Conservation (phyloP, 2,329 filamentous ascomycete genomes). For the Echinosphaeria canescens region DNA sequence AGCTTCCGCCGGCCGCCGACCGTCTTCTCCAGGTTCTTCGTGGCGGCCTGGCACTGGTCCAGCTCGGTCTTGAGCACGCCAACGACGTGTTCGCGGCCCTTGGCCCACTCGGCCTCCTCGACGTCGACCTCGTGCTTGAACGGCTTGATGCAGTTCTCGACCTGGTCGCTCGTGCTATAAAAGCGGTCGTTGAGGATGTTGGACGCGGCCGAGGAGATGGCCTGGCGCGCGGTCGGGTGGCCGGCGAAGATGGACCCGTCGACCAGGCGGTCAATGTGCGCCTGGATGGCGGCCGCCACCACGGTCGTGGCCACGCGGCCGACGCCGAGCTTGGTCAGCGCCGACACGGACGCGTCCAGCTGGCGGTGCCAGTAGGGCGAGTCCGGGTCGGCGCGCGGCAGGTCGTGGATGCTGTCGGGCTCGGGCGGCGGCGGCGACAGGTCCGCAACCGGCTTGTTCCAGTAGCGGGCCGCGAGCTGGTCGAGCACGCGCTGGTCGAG, state of each 20-base stretch:
- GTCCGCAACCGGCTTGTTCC: conserved; percentile 89
- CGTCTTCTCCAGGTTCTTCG: conserved; percentile 51
- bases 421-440: conserved; percentile 39
- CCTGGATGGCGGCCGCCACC: conserved; percentile 70
- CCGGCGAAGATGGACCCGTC: conserved; percentile 64
- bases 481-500: conserved; percentile 91
- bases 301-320: conserved; percentile 83
- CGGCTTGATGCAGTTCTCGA: conserved; percentile 97
- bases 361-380: conserved; percentile 87
- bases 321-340: conserved; percentile 84
- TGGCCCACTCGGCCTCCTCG: conserved; percentile 71
- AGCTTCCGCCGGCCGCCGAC: conserved; percentile 73
- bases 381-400: conserved; percentile 70
- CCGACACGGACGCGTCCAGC: conserved; percentile 76
- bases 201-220: conserved; percentile 80
- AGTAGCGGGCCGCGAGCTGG: conserved; percentile 79
- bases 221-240: conserved; percentile 80
- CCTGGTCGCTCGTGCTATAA: conserved; percentile 92
- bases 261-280: conserved; percentile 62
- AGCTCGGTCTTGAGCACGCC: conserved; percentile 74
- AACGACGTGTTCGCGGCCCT: conserved; percentile 65
- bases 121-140: conserved; percentile 98
- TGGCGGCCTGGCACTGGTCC: conserved; percentile 58
- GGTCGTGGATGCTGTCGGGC: conserved; percentile 46
- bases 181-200: conserved; percentile 85